These are phyloP conservation scores for Pseudomassariella vexata DNA, from an alignment of 2,329 filamentous ascomycete species.

Conservation along the genomic window DNA sequence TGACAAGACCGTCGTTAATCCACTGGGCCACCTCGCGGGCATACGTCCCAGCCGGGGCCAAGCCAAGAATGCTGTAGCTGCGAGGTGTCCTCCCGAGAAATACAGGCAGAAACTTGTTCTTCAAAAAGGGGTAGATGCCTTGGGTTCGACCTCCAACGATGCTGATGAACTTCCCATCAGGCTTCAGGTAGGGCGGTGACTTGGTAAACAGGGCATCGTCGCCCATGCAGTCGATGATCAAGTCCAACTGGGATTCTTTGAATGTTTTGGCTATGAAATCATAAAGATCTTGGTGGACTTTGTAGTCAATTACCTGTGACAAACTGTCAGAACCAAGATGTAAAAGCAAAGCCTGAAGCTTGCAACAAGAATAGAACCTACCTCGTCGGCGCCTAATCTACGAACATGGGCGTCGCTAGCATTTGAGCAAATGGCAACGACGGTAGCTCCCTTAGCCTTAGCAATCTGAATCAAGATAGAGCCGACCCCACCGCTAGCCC, in stretches of 20 bases:
- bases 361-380: background rate
- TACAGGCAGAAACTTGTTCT: slow-evolving; percentile 24
- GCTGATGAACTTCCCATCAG: slow-evolving; percentile 15
- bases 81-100: slow-evolving; percentile 25
- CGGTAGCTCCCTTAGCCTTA: slow-evolving; percentile 5
- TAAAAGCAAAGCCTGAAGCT: too few species aligned
- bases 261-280: slow-evolving; percentile 1
- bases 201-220: slow-evolving; percentile 4
- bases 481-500: slow-evolving; percentile 9
- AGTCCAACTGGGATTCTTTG: slow-evolving; percentile 1
- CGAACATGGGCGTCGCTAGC: slow-evolving; percentile 5
- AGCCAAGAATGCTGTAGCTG: slow-evolving; percentile 21
- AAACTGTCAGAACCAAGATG: too few species aligned
- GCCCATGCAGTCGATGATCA: slow-evolving; percentile 8
- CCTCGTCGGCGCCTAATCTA: slow-evolving; percentile 6
- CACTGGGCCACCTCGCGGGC: slow-evolving; percentile 20
- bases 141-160: slow-evolving; percentile 25
- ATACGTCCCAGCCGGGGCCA: slow-evolving; percentile 18
- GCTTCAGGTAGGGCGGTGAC: slow-evolving; percentile 3
- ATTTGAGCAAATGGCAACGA: slow-evolving; percentile 6
- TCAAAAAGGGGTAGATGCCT: slow-evolving; percentile 21
- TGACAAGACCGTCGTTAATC: slow-evolving; percentile 20
- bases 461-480: slow-evolving; percentile 7
- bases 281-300: slow-evolving; percentile 4
- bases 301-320: slow-evolving; percentile 9